A percentile compares a stretch with the other conserved stretches of the same genome.
Conservation (phyloP, 192 early-diverging fungal species). For the Coemansia furcata region DNA sequence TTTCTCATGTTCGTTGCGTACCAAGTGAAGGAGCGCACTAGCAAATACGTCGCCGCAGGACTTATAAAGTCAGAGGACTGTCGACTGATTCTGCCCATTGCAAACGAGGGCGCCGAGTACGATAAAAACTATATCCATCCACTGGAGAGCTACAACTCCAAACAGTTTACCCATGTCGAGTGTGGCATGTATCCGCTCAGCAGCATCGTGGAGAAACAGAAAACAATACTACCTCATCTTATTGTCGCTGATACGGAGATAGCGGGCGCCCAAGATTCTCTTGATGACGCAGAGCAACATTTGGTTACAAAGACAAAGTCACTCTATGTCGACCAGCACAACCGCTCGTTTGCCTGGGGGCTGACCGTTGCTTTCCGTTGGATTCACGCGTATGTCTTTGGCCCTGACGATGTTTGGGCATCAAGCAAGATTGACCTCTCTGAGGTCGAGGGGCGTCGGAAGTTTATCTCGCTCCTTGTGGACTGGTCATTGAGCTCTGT, state of each 20-base stretch:
- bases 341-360: conserved; percentile 18
- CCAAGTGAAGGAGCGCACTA: too few species aligned
- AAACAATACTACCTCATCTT: neutral
- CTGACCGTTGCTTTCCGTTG: neutral
- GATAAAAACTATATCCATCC: too few species aligned
- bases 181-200: too few species aligned
- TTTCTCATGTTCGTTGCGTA: too few species aligned
- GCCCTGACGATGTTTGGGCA: neutral
- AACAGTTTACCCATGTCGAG: too few species aligned
- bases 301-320: neutral
- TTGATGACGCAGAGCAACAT: neutral
- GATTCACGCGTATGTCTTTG: neutral
- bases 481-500: conserved; percentile 7
- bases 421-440: neutral
- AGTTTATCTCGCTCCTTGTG: conserved; percentile 1
- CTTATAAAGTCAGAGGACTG: too few species aligned
- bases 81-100: too few species aligned
- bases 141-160: too few species aligned
- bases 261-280: neutral
- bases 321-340: neutral
- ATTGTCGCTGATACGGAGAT: neutral
- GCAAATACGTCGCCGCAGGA: too few species aligned
- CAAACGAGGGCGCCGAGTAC: too few species aligned
- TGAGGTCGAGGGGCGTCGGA: neutral
- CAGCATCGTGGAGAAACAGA: too few species aligned